A percentile compares a stretch with the other conserved stretches of the same genome.
These are phyloP conservation scores for Neltuma alba DNA, from an alignment of 306 rosid species.

Conservation along the genomic window DNA sequence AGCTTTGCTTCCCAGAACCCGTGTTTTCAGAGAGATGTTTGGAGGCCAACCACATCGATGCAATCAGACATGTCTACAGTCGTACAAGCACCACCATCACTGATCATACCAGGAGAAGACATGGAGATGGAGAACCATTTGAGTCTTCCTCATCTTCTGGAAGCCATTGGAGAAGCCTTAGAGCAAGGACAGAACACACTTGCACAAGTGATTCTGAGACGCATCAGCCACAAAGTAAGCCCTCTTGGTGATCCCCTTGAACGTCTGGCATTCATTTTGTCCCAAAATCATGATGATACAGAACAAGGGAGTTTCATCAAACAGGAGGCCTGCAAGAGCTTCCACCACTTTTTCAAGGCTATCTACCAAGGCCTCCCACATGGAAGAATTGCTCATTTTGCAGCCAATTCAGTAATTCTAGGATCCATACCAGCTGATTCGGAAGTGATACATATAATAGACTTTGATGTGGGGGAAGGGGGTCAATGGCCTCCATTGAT, in stretches of 20 bases:
- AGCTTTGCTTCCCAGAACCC: constrained; percentile 43
- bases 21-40: constrained; percentile 31
- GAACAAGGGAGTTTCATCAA: constrained; percentile 43
- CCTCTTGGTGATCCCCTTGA: constrained; percentile 58
- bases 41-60: constrained; percentile 55
- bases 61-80: constrained; percentile 48
- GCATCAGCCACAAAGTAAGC: constrained; percentile 51
- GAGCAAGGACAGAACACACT: constrained; percentile 51
- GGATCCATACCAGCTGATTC: too few relatives aligned
- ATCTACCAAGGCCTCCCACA: constrained; percentile 53
- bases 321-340: constrained; percentile 56
- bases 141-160: constrained; percentile 52
- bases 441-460: too few relatives aligned
- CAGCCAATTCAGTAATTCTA: too few relatives aligned
- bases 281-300: constrained; percentile 32
- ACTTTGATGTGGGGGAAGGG: too few relatives aligned
- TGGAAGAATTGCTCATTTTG: too few relatives aligned
- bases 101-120: constrained; percentile 47
- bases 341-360: constrained; percentile 33
- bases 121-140: constrained; percentile 51
- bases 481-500: too few relatives aligned
- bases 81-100: too few relatives aligned
- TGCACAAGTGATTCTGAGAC: constrained; percentile 41
- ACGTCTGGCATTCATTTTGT: constrained; percentile 53
- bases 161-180: constrained; percentile 53